Evolutionary conservation across 2,329 filamentous ascomycete species (phyloP).

Genomic region (Rutstroemia sp.): DNA sequence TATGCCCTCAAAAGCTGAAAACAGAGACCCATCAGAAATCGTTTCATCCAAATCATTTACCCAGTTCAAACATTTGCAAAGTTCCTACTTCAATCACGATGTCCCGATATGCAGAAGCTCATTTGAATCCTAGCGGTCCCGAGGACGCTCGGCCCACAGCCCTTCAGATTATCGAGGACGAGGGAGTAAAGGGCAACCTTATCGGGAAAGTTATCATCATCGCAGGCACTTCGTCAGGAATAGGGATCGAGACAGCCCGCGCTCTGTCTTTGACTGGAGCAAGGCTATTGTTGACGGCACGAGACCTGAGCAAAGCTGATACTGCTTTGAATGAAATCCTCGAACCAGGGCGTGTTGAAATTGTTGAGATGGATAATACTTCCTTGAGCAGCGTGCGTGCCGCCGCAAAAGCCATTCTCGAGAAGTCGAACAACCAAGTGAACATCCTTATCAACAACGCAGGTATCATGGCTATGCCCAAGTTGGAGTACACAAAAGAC

Average conservation of each 20-base stretch:
- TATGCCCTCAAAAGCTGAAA: too few relatives aligned
- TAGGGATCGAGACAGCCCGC: constrained; percentile 33
- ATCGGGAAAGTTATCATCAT: constrained; percentile 32
- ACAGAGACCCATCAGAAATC: too few relatives aligned
- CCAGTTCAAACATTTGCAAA: too few relatives aligned
- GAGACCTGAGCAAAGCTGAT: background rate
- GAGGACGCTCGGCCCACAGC: constrained; percentile 30
- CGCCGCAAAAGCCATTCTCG: constrained; percentile 21
- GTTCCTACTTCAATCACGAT: too few relatives aligned
- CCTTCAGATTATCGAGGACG: constrained; percentile 30
- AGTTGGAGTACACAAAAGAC: constrained; percentile 31
- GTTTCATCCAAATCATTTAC: too few relatives aligned
- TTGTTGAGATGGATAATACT: background rate
- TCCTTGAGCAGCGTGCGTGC: background rate
- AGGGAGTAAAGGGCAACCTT: constrained; percentile 22
- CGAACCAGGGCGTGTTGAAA: background rate
- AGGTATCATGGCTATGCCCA: constrained; percentile 17
- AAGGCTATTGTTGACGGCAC: constrained; percentile 26
- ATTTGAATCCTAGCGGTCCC: constrained; percentile 16
- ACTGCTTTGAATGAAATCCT: background rate
- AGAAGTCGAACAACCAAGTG: constrained; percentile 20
- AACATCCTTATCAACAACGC: constrained; percentile 25
- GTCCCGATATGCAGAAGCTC: constrained; percentile 2
- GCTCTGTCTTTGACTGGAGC: constrained; percentile 34
- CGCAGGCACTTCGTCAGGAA: constrained; percentile 35